phyloP scores from a whole-genome alignment of 1,139 yeast species.

The Candida labiduridarum region DNA sequence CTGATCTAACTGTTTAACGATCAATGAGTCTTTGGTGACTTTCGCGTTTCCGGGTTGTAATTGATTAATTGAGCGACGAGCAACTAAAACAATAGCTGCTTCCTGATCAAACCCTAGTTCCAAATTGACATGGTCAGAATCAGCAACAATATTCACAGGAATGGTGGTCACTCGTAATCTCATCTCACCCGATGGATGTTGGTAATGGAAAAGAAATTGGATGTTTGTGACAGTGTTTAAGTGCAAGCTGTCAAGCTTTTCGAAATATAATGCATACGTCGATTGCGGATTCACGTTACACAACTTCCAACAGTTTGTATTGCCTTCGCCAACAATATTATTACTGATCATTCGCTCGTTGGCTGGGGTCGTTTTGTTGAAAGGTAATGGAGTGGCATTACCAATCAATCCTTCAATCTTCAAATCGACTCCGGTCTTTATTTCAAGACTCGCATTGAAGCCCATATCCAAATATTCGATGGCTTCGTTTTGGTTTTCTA shows the following conservation, averaged over 20 bases:
- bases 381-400: slow-evolving; percentile 50
- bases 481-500: slow-evolving; percentile 25
- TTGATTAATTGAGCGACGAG: slow-evolving; percentile 54
- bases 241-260: slow-evolving; percentile 42
- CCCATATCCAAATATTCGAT: slow-evolving; percentile 48
- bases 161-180: slow-evolving; percentile 54
- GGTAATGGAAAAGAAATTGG: slow-evolving; percentile 79
- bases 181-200: slow-evolving; percentile 52
- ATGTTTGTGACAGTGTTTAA: slow-evolving; percentile 38
- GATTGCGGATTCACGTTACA: slow-evolving; percentile 59
- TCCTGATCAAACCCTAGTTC: slow-evolving; percentile 65
- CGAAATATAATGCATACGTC: slow-evolving; percentile 60
- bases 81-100: slow-evolving; percentile 65
- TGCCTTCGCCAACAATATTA: slow-evolving; percentile 48
- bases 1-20: slow-evolving; percentile 85
- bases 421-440: slow-evolving; percentile 50
- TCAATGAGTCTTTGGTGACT: slow-evolving; percentile 30
- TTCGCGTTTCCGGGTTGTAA: slow-evolving; percentile 29
- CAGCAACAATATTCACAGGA: slow-evolving; percentile 42
- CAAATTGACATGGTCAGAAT: slow-evolving; percentile 43
- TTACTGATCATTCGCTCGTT: slow-evolving; percentile 30
- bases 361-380: slow-evolving; percentile 21
- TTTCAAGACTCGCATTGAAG: slow-evolving; percentile 59
- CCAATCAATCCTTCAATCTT: slow-evolving; percentile 63
- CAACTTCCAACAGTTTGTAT: slow-evolving; percentile 63